phyloP scores from a whole-genome alignment of 2,329 filamentous ascomycete genomes.

The Colletotrichum sp. region DNA sequence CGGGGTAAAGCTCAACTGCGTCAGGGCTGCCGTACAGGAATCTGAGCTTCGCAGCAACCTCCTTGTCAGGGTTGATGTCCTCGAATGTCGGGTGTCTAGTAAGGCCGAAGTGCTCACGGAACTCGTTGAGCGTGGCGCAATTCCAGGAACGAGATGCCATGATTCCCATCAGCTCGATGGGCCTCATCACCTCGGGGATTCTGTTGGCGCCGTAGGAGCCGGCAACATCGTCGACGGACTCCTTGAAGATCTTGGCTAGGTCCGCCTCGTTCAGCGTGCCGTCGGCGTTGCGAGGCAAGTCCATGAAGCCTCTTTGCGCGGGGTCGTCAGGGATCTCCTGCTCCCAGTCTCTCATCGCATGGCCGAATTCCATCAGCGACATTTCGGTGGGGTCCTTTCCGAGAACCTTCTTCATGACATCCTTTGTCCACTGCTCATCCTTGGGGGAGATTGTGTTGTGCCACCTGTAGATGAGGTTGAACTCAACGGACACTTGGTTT shows the following conservation, averaged over 20 bases:
- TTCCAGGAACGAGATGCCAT: constrained; percentile 63
- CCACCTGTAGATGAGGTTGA: constrained; percentile 40
- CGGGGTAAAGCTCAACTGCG: constrained; percentile 67
- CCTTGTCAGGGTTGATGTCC: constrained; percentile 61
- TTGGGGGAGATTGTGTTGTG: constrained; percentile 33
- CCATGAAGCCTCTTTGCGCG: constrained; percentile 55
- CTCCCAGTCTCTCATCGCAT: constrained; percentile 34
- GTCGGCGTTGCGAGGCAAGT: constrained; percentile 51
- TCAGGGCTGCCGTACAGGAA: constrained; percentile 65
- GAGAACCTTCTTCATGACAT: constrained; percentile 26
- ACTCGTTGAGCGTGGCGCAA: constrained; percentile 65
- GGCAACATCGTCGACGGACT: constrained; percentile 57
- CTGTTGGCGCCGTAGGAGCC: constrained; percentile 56
- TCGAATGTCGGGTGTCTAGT: constrained; percentile 62
- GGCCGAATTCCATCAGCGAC: neutral
- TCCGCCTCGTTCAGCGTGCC: constrained; percentile 59
- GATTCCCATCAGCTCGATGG: constrained; percentile 66
- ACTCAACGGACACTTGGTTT: constrained; percentile 39
- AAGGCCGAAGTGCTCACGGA: constrained; percentile 65
- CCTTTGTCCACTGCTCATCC: constrained; percentile 35
- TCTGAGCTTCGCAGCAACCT: constrained; percentile 55
- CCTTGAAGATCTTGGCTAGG: constrained; percentile 58
- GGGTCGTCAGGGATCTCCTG: constrained; percentile 52
- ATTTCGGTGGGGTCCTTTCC: neutral
- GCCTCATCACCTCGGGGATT: constrained; percentile 59